A percentile compares a stretch with the other conserved stretches of the same genome.
Conservation (phyloP, 768 basidiomycete species). For the Saitozyma podzolica region DNA sequence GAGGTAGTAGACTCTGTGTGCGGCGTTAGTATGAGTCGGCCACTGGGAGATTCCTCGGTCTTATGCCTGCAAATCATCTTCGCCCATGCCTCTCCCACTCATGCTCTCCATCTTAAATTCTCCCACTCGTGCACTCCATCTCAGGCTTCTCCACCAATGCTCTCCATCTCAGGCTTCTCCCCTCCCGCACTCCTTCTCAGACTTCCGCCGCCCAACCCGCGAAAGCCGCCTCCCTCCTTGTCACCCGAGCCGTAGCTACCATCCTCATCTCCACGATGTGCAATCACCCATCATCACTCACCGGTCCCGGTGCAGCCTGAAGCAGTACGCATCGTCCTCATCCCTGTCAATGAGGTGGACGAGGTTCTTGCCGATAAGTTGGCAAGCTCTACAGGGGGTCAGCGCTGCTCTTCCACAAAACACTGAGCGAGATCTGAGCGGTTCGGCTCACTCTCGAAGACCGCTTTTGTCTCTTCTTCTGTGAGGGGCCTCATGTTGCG, state of each 20-base stretch:
- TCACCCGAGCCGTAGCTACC: not conserved
- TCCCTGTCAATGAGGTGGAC: constrained; percentile 91
- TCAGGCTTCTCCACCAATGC: too few species aligned
- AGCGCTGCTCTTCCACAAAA: not conserved
- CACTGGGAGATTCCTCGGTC: too few species aligned
- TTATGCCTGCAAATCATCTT: too few species aligned
- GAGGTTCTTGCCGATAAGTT: constrained; percentile 96
- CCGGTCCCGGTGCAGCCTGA: constrained; percentile 88
- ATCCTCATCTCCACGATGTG: too few species aligned
- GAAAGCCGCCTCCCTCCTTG: too few species aligned
- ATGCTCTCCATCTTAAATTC: too few species aligned
- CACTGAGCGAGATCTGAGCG: not conserved
- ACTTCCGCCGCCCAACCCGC: too few species aligned
- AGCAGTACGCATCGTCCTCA: constrained; percentile 87
- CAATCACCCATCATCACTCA: constrained; percentile 16
- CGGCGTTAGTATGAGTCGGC: too few species aligned
- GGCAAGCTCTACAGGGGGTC: constrained; percentile 64
- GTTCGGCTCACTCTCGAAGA: constrained; percentile 68
- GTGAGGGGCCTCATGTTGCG: constrained; percentile 84
- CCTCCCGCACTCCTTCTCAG: too few species aligned
- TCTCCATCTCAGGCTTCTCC: too few species aligned
- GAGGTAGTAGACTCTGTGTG: constrained; percentile 77
- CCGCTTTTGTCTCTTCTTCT: constrained; percentile 92
- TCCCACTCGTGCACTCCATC: too few species aligned
- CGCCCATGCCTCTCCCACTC: not conserved